A percentile compares a stretch with the other conserved stretches of the same genome.
phyloP scores from a whole-genome alignment of 768 basidiomycete species.

The Phaeotremella fagi region DNA sequence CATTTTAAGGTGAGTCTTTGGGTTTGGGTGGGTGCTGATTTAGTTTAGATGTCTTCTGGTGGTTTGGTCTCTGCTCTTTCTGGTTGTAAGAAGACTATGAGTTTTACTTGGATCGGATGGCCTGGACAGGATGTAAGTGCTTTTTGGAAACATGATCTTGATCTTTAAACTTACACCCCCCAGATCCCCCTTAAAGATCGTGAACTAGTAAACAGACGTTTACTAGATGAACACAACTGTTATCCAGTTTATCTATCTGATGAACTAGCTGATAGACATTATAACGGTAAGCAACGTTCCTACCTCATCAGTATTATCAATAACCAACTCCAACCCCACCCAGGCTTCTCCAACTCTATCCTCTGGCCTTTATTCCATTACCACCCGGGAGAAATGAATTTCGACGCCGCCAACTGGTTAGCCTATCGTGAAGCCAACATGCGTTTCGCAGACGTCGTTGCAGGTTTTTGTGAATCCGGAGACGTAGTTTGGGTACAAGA shows the following conservation, averaged over 20 bases:
- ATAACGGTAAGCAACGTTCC: slow-evolving; percentile 45
- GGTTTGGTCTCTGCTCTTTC: slow-evolving; percentile 95
- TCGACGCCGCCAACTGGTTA: slow-evolving; percentile 96
- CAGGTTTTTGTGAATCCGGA: slow-evolving; percentile 69
- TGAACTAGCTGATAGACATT: slow-evolving; percentile 96
- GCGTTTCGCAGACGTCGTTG: slow-evolving; percentile 85
- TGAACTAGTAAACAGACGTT: slow-evolving; percentile 80
- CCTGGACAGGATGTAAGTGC: slow-evolving; percentile 54
- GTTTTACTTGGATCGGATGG: slow-evolving; percentile 98
- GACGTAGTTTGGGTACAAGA: slow-evolving; percentile 97
- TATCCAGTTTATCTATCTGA: slow-evolving; percentile 97
- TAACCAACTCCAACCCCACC: no score
- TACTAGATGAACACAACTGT: slow-evolving; percentile 92
- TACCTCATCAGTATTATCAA: no score
- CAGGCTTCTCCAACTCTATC: slow-evolving; percentile 94
- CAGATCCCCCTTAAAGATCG: slow-evolving; percentile 91
- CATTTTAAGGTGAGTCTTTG: slow-evolving; percentile 61
- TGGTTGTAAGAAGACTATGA: slow-evolving; percentile 96
- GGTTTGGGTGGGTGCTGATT: neutral
- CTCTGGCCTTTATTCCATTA: slow-evolving; percentile 99
- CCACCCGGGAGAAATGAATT: slow-evolving; percentile 99
- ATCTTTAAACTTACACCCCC: neutral
- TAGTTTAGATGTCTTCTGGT: slow-evolving; percentile 93
- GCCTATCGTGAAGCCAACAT: slow-evolving; percentile 96
- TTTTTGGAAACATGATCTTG: neutral